Evolutionary conservation across 2,329 filamentous ascomycete genomes (phyloP).

Genomic region (Cladosporium sp.): DNA sequence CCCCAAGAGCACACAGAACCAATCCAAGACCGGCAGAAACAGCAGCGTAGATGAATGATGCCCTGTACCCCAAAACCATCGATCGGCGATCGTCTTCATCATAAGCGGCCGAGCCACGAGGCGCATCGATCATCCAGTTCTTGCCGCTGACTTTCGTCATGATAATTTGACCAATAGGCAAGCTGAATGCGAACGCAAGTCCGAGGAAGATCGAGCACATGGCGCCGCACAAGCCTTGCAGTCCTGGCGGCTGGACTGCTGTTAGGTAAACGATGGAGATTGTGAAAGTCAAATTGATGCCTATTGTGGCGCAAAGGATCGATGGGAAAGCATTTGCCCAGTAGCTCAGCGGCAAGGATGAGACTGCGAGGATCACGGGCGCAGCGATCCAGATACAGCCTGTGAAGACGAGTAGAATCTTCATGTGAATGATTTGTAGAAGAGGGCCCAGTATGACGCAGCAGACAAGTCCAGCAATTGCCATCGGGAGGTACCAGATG

Average conservation of each 20-base stretch:
- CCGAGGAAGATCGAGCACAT: slow-evolving; percentile 31
- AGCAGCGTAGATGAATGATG: slow-evolving; percentile 28
- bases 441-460: slow-evolving; percentile 25
- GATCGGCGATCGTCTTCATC: not conserved
- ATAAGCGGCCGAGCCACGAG: not conserved
- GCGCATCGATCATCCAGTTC: not conserved
- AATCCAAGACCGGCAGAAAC: slow-evolving; percentile 25
- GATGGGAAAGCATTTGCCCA: slow-evolving; percentile 32
- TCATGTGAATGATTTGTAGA: slow-evolving; percentile 25
- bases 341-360: slow-evolving; percentile 27
- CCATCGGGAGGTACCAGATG: slow-evolving; percentile 31
- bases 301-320: slow-evolving; percentile 31
- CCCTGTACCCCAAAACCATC: slow-evolving; percentile 16
- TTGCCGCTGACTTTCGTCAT: not conserved
- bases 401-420: slow-evolving; percentile 25
- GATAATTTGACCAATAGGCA: slow-evolving; percentile 29
- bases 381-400: slow-evolving; percentile 30
- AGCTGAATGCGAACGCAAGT: slow-evolving; percentile 30
- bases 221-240: slow-evolving; percentile 31
- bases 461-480: slow-evolving; percentile 28
- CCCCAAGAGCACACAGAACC: slow-evolving; percentile 22
- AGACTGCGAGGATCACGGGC: slow-evolving; percentile 29
- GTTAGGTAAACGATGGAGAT: slow-evolving; percentile 30
- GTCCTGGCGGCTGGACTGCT: slow-evolving; percentile 23
- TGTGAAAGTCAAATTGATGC: slow-evolving; percentile 32